These are phyloP conservation scores for Debaryomycetaceae sp. DNA, from an alignment of 1,139 yeast species.

Conservation along the genomic window DNA sequence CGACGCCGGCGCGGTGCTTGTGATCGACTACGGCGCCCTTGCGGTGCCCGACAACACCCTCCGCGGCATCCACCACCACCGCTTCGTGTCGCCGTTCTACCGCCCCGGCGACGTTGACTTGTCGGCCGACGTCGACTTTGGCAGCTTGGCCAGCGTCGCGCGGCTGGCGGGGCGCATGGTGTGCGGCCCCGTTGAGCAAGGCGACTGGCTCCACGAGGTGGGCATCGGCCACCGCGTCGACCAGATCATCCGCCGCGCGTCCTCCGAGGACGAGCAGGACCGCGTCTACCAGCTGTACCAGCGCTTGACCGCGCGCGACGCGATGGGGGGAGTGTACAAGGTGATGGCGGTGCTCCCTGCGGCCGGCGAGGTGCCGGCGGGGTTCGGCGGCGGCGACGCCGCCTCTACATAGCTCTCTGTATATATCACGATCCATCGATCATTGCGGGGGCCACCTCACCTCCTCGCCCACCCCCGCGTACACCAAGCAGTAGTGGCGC, in stretches of 20 bases:
- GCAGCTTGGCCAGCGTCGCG: slow-evolving; percentile 35
- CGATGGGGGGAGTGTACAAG: slow-evolving; percentile 79
- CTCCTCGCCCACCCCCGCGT: slow-evolving; percentile 13
- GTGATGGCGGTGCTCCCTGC: slow-evolving; percentile 66
- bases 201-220: slow-evolving; percentile 72
- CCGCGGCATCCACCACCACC: slow-evolving; percentile 71
- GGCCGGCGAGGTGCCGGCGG: no score
- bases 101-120: slow-evolving; percentile 79
- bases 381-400: no score
- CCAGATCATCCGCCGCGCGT: slow-evolving; percentile 37
- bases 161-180: slow-evolving; percentile 17
- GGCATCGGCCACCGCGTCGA: slow-evolving; percentile 74
- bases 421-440: no score
- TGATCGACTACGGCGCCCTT: slow-evolving; percentile 71
- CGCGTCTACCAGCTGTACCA: slow-evolving; percentile 54
- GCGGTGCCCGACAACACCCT: slow-evolving; percentile 66
- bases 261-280: slow-evolving; percentile 33
- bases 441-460: no score
- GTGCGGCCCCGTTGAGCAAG: slow-evolving; percentile 69
- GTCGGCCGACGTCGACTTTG: slow-evolving; percentile 81
- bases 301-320: slow-evolving; percentile 60
- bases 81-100: slow-evolving; percentile 71
- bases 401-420: no score
- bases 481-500: slow-evolving; percentile 66
- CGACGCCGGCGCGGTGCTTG: slow-evolving; percentile 58